Base-by-base conservation (phyloP, 805 yeast genomes). In the Cyberlindnera nakhonratchasimensis region DNA sequence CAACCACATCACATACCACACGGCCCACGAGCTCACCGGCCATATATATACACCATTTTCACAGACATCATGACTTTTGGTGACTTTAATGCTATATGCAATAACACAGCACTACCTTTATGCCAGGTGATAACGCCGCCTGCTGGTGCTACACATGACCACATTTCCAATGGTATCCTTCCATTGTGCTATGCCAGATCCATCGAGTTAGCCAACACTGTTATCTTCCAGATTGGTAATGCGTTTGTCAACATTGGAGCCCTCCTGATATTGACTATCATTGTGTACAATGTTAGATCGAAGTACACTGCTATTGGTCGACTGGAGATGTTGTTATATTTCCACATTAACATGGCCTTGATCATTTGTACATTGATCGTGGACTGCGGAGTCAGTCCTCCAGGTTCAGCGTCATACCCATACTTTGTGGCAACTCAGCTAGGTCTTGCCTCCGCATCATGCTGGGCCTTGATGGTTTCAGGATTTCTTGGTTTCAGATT, bases 271-370 rank as follows among this genome's bases (percentile, higher is more conserved):
- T 49, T 84, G 28, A 68, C 82, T 37, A 74, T 88, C 53, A 85
- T 90, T 42, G 70, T 89, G 11, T 86, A 81, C 68, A 82, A 84
- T 53, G 79, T 90, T 33, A 72, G 90, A 59, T 70, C 82, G 45
- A 88, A 91, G 68, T 90, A 86, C 60, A 93, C 99, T 0, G 97
- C 98, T 11, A 90, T 93, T 45, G 98, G 97, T 4, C 73, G 98
- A 47, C 71, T 79, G 11, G 99, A 93, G 59, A 84, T 89, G 80
- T 64, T 87, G 40, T 77, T 75, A 51, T 82, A 86, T 57, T 82
- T 80, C 62, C 79, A 82, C 63, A 55, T 77, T 31, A 71, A 74
- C 47, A 67, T 82, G 24, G 69, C 76, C 1, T 71, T 85, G 49
- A 72, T 79, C 6, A 72, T 85, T 13, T 66, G 82, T 47, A 74